phyloP scores from a whole-genome alignment of 169 alveolate genomes.

The Plasmodium berghei region DNA sequence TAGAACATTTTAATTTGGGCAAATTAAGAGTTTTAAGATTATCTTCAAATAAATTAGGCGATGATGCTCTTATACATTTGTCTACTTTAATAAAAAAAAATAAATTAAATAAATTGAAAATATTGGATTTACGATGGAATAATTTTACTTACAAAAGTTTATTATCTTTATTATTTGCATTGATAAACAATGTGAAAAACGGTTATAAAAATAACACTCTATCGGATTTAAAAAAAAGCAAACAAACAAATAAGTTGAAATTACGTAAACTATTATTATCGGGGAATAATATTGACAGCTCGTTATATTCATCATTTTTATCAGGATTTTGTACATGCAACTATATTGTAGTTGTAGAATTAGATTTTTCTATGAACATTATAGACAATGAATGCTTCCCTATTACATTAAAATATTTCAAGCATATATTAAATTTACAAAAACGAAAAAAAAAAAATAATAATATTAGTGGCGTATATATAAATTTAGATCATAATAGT shows the following conservation, averaged over 20 bases:
- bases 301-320: constrained; percentile 60
- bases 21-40: constrained; percentile 26
- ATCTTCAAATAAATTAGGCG: constrained; percentile 58
- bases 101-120: constrained; percentile 30
- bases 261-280: constrained; percentile 37
- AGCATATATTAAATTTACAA: constrained; percentile 33
- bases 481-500: constrained; percentile 62
- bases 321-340: constrained; percentile 70
- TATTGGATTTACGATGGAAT: constrained; percentile 64
- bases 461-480: constrained; percentile 20
- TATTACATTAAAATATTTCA: constrained; percentile 55
- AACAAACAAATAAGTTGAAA: neutral
- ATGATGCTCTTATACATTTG: constrained; percentile 62
- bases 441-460: constrained; percentile 14
- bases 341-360: constrained; percentile 24
- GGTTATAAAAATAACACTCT: neutral
- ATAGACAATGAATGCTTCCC: constrained; percentile 51
- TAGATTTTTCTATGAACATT: constrained; percentile 66
- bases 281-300: constrained; percentile 63
- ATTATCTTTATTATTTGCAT: constrained; percentile 39
- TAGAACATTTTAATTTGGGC: constrained; percentile 22
- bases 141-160: constrained; percentile 69
- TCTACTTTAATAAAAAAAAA: constrained; percentile 56
- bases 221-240: neutral
- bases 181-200: constrained; percentile 5